Conservation (phyloP, 306 rosid species). For the Delonix regia region DNA sequence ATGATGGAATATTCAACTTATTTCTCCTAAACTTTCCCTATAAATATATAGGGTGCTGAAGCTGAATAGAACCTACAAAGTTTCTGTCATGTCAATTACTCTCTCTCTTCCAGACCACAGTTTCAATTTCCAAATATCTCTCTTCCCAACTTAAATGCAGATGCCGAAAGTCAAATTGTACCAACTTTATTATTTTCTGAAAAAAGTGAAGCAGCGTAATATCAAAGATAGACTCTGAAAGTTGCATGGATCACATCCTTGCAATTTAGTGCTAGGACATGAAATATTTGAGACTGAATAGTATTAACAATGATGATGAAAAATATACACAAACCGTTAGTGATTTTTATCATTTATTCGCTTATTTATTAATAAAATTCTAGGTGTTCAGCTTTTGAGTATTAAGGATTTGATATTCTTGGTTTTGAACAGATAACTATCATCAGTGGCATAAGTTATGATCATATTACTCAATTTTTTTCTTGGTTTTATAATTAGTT, state of each 20-base stretch:
- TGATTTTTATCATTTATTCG: neutral
- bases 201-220: neutral
- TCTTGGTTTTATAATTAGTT: neutral
- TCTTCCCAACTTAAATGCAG: neutral
- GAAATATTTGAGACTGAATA: neutral
- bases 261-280: neutral
- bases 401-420: neutral
- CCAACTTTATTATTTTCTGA: neutral
- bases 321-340: neutral
- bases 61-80: neutral
- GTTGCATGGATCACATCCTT: neutral
- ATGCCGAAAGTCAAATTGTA: neutral
- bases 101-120: neutral
- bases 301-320: neutral
- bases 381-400: neutral
- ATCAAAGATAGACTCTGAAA: neutral
- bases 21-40: neutral
- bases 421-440: neutral
- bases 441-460: neutral
- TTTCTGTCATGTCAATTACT: neutral
- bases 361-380: neutral
- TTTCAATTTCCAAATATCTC: neutral
- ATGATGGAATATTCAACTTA: neutral
- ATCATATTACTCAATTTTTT: neutral
- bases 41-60: neutral